A percentile compares a stretch with the other conserved stretches of the same genome.
Evolutionary conservation across 2,329 filamentous ascomycete species (phyloP).

Genomic region (Cadophora sp.): DNA sequence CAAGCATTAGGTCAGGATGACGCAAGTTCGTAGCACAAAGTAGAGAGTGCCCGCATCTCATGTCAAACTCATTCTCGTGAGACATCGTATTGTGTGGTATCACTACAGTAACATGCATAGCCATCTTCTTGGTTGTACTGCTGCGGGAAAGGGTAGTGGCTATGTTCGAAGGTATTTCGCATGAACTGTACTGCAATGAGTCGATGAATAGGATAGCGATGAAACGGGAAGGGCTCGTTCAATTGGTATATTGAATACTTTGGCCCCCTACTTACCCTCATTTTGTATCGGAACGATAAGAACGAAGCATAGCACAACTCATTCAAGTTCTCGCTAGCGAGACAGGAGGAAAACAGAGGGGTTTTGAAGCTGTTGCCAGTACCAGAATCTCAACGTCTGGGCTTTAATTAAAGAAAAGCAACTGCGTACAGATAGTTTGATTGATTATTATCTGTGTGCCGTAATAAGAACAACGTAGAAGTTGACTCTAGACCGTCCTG

Average conservation of each 20-base stretch:
- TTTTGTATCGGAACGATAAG: neutral
- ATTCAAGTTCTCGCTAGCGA: neutral
- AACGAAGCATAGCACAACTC: neutral
- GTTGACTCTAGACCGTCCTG: too few species aligned
- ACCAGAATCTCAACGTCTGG: too few species aligned
- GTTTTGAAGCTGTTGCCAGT: too few species aligned
- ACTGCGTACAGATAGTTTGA: too few species aligned
- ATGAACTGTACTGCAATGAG: neutral
- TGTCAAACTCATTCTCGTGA: neutral
- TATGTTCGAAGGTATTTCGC: neutral
- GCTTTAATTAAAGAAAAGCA: too few species aligned
- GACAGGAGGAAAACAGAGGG: neutral
- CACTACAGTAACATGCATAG: neutral
- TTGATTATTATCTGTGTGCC: too few species aligned
- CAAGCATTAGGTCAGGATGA: conserved; percentile 1
- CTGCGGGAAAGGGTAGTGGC: neutral
- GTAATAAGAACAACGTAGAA: too few species aligned
- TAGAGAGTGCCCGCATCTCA: neutral
- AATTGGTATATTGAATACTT: too few species aligned
- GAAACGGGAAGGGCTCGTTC: too few species aligned
- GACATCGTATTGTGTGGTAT: neutral
- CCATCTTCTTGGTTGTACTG: conserved; percentile 4
- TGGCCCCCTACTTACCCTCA: too few species aligned
- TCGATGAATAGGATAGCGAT: neutral
- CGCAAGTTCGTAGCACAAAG: neutral